phyloP scores from a whole-genome alignment of 2,329 filamentous ascomycete species.

The Neocucurbitaria cava region DNA sequence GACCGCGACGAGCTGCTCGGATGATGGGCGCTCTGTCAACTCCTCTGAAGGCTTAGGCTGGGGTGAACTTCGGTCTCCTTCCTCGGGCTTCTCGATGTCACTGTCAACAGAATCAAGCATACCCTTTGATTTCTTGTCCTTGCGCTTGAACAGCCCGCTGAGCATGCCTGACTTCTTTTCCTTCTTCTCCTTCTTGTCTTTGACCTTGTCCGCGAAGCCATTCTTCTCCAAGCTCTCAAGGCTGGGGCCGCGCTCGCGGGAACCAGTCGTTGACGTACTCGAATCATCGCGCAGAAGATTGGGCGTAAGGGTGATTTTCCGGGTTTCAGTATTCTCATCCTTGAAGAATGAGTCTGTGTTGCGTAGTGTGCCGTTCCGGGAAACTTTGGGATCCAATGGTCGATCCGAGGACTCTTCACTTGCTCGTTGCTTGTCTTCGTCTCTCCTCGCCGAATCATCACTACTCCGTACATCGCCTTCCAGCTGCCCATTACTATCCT shows the following conservation, averaged over 20 bases:
- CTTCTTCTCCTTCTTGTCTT: constrained; percentile 79
- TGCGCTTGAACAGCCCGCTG: constrained; percentile 71
- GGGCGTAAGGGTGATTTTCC: constrained; percentile 96
- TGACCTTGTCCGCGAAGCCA: constrained; percentile 64
- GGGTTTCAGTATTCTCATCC: constrained; percentile 92
- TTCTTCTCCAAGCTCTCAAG: constrained; percentile 79
- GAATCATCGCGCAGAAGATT: constrained; percentile 86
- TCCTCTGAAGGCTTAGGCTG: constrained; percentile 43
- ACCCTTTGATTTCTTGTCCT: constrained; percentile 62
- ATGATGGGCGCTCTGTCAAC: constrained; percentile 33
- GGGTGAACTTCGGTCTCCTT: constrained; percentile 43
- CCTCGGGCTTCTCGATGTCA: constrained; percentile 56
- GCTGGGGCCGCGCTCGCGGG: constrained; percentile 65
- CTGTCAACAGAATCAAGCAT: constrained; percentile 41
- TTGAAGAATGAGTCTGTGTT: constrained; percentile 98
- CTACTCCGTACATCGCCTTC: constrained; percentile 34
- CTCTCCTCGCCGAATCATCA: constrained; percentile 50
- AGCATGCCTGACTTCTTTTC: constrained; percentile 75
- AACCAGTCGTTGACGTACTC: constrained; percentile 47
- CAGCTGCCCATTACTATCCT: constrained; percentile 27
- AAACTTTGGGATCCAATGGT: constrained; percentile 55
- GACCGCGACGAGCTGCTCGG: constrained; percentile 32
- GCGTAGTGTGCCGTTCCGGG: constrained; percentile 83
- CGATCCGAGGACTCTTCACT: constrained; percentile 72
- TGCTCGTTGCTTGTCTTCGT: constrained; percentile 58